Evolutionary conservation across 179 eudicot genomes (phyloP).

Genomic region (Spinacia oleracea): DNA sequence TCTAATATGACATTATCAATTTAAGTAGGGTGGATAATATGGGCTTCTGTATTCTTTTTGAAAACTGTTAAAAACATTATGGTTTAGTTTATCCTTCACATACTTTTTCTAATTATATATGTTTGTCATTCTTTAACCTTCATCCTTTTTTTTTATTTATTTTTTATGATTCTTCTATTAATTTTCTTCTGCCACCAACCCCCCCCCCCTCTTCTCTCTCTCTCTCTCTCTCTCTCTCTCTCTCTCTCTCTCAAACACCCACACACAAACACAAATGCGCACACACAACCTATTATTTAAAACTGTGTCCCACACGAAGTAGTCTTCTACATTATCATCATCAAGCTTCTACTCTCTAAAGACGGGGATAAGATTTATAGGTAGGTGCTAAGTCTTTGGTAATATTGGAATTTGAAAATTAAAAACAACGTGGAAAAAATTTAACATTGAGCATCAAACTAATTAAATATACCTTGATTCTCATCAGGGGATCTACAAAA

Average conservation of each 20-base stretch:
- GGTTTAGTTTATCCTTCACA: not conserved
- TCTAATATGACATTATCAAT: not conserved
- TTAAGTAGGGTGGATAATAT: not conserved
- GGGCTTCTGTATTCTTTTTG: not conserved
- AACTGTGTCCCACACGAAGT: not conserved
- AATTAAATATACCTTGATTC: constrained; percentile 44
- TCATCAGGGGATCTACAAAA: constrained; percentile 76
- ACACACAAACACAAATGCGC: not conserved
- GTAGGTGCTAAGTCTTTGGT: not conserved
- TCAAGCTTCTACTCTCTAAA: not conserved
- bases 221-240: not conserved
- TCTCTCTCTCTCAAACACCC: not conserved
- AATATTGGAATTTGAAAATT: not conserved
- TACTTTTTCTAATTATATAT: not conserved
- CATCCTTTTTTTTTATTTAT: not conserved
- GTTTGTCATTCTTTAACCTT: not conserved
- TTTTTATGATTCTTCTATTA: not conserved
- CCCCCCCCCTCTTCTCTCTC: not conserved
- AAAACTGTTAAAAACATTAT: not conserved
- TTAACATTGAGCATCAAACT: not conserved
- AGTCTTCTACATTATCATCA: not conserved
- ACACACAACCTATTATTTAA: not conserved
- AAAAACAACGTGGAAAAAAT: not conserved
- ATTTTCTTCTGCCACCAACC: not conserved
- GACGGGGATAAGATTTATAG: not conserved